phyloP scores from a whole-genome alignment of 805 yeast species.

The Ogataea philodendri region DNA sequence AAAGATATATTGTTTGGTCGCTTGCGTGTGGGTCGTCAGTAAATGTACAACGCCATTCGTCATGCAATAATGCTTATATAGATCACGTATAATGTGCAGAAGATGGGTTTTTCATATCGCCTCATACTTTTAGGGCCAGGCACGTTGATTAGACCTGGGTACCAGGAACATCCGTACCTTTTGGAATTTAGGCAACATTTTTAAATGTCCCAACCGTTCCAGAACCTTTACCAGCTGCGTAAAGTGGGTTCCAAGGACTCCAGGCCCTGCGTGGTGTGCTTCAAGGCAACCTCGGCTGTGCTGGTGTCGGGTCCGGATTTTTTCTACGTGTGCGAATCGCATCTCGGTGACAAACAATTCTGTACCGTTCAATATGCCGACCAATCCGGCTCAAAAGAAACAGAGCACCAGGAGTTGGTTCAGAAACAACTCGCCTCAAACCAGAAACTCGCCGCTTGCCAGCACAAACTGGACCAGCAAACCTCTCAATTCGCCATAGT shows the following conservation, averaged over 20 bases:
- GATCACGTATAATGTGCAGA: too few species aligned
- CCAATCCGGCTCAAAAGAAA: conserved; percentile 15
- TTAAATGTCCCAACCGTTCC: conserved; percentile 24
- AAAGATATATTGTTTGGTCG: too few species aligned
- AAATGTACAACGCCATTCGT: too few species aligned
- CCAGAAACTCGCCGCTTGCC: conserved; percentile 34
- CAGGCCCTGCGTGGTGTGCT: conserved; percentile 51
- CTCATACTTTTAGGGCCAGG: too few species aligned
- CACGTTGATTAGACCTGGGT: too few species aligned
- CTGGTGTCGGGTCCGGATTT: conserved; percentile 48
- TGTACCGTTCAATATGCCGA: conserved; percentile 38
- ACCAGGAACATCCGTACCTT: too few species aligned
- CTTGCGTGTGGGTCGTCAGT: too few species aligned
- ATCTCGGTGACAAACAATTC: conserved; percentile 46
- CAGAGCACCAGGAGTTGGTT: conserved; percentile 1
- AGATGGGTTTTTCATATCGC: too few species aligned
- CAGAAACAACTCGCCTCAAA: conserved; percentile 22
- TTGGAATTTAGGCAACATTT: background rate
- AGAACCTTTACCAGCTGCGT: conserved; percentile 38
- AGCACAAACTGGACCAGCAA: conserved; percentile 30
- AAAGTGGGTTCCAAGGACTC: conserved; percentile 42
- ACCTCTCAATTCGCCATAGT: conserved; percentile 26
- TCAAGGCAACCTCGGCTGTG: conserved; percentile 46
- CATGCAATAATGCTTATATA: too few species aligned
- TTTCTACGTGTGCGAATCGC: conserved; percentile 50